Evolutionary conservation across 176 grass and related monocot genomes (phyloP), one percentile per base, ranked within the genome.

Genomic region (Eleusine coracana): DNA sequence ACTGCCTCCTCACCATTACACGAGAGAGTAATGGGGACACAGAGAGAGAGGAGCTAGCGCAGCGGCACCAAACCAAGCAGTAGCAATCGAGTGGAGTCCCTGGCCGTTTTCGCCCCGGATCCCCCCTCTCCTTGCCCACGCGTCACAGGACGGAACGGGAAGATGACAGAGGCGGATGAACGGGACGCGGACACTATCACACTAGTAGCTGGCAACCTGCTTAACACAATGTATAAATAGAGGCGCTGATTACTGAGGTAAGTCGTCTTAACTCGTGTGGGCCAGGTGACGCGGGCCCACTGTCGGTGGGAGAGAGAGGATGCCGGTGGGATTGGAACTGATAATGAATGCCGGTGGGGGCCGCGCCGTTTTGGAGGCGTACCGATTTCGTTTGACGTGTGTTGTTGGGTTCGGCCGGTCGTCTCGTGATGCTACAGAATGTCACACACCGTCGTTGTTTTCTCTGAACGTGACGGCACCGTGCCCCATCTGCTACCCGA

Each of bases 371-470:
- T 82, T 65, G 77, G 78, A 78, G 88, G 39, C 40, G 84, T 74
- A 74, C 84, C 84, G 61, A 49, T 83, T 61, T 55, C 6, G 41
- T 63, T 83, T 68, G 88, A 74, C 79, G 79, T 61, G 38, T 73
- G 46, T 79, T 51, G 21, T 79, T 51, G 21, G 54, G n/a, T 31
- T 60, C 73, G 79, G 42, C 46, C 86, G 39, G 10, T 18, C 54
- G 61, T 75, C 84, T 68, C 80, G 88, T 90, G 88, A 90, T 68
- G 1, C 74, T 86, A 79, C 84, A 79, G 74, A 63, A 86, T 74
- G 79, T 44, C 60, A 14, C 9, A 1, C 1, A 50, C 8, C 29
- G 63, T 18, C 46, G 64, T 68, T 72, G 36, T 66, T 49, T 28
- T 81, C 27, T 5, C 37, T 66, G 28, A 74, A n/a, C 49, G 78